A percentile compares a stretch with the other conserved stretches of the same genome.
These are phyloP conservation scores for Phytophthora pluvialis DNA, from an alignment of 352 stramenopile species.

Conservation along the genomic window DNA sequence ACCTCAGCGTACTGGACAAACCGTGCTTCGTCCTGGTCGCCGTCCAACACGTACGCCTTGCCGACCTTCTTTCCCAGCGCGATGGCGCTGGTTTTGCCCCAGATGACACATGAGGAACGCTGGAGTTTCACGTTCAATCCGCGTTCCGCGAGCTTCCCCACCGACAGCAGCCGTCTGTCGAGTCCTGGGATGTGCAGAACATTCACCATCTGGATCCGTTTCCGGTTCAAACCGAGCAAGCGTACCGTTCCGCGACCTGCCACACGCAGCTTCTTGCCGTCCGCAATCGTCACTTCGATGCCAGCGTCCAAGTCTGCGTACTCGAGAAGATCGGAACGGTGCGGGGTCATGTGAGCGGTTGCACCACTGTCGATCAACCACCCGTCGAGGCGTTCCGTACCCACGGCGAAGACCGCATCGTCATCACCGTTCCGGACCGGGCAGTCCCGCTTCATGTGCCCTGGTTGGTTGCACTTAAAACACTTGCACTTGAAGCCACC, in stretches of 20 bases:
- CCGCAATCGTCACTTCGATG: too few species aligned
- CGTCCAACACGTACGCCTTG: slow-evolving; percentile 24
- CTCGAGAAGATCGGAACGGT: not conserved
- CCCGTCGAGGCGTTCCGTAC: slow-evolving; percentile 1
- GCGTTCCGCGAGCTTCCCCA: slow-evolving; percentile 22
- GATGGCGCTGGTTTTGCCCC: slow-evolving; percentile 1
- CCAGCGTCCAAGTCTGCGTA: too few species aligned
- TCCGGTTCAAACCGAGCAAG: not conserved
- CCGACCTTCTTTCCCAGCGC: slow-evolving; percentile 13
- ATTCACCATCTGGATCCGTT: slow-evolving; percentile 9
- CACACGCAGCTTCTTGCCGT: too few species aligned
- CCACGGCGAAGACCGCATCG: too few species aligned
- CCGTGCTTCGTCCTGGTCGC: slow-evolving; percentile 14
- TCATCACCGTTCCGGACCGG: too few species aligned
- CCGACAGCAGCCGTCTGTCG: slow-evolving; percentile 27
- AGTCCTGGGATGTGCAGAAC: slow-evolving; percentile 26
- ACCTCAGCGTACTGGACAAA: slow-evolving; percentile 21
- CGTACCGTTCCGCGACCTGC: slow-evolving; percentile 6
- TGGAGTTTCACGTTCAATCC: slow-evolving; percentile 22
- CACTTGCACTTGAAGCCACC: too few species aligned
- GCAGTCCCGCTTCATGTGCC: too few species aligned
- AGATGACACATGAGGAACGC: slow-evolving; percentile 12
- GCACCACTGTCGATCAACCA: slow-evolving; percentile 27
- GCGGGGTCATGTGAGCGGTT: slow-evolving; percentile 15
- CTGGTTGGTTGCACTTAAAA: too few species aligned